These are phyloP conservation scores for Flaveria bidentis DNA, from an alignment of 129 eudicot species.

Conservation along the genomic window DNA sequence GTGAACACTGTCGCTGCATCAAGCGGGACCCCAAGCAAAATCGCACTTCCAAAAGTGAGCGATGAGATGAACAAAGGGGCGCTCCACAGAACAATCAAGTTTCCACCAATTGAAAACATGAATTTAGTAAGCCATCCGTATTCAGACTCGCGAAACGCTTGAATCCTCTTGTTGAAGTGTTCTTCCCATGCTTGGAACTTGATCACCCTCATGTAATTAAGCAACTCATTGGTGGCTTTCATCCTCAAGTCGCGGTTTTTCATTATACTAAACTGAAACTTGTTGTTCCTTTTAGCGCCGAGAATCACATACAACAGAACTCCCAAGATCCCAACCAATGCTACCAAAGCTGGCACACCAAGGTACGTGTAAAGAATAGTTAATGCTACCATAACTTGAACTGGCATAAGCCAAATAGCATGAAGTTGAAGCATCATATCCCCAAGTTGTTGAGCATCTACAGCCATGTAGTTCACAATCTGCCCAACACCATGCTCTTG, in stretches of 20 bases:
- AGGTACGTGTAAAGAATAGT: slow-evolving; percentile 41
- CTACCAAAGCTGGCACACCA: slow-evolving; percentile 39
- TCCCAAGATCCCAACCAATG: slow-evolving; percentile 45
- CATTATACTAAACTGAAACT: slow-evolving; percentile 59
- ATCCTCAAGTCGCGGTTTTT: slow-evolving; percentile 64
- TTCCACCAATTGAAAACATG: slow-evolving; percentile 50
- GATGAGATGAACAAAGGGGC: slow-evolving; percentile 60
- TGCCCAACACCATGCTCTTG: slow-evolving; percentile 91
- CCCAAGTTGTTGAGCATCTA: slow-evolving; percentile 89
- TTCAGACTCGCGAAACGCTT: slow-evolving; percentile 60
- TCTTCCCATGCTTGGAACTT: slow-evolving; percentile 99
- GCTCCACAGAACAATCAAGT: slow-evolving; percentile 73
- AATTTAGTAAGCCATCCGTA: slow-evolving; percentile 71
- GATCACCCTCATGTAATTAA: slow-evolving; percentile 85
- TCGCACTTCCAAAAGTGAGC: slow-evolving; percentile 68
- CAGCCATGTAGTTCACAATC: slow-evolving; percentile 95
- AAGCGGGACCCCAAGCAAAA: slow-evolving; percentile 59
- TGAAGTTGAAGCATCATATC: slow-evolving; percentile 86
- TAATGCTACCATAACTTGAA: slow-evolving; percentile 61
- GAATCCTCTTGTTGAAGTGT: slow-evolving; percentile 70
- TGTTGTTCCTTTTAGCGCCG: slow-evolving; percentile 59
- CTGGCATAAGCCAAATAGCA: slow-evolving; percentile 75
- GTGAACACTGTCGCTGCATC: slow-evolving; percentile 85
- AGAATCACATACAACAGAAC: slow-evolving; percentile 49
- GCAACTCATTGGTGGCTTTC: slow-evolving; percentile 94